phyloP scores from a whole-genome alignment of 208 protist genomes.

The Leishmania major region DNA sequence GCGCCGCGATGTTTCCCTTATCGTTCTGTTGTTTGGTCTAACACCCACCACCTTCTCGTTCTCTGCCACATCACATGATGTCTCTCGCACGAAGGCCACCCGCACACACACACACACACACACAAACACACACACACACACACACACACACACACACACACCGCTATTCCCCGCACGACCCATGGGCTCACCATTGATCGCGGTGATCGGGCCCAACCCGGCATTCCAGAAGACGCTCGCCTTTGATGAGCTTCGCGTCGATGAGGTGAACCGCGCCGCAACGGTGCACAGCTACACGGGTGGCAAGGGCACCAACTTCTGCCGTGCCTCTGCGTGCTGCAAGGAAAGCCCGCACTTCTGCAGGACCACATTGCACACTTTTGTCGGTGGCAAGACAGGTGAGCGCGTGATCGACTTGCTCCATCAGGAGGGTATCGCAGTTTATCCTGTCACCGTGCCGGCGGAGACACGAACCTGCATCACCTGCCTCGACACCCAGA shows the following conservation, averaged over 20 bases:
- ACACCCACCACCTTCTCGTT: neutral
- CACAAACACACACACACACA: too few species aligned
- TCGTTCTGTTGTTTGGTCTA: neutral
- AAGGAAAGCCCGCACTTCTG: slow-evolving; percentile 12
- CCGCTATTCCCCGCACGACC: neutral
- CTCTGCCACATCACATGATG: neutral
- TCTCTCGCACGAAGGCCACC: neutral
- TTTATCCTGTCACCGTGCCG: slow-evolving; percentile 17
- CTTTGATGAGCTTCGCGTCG: slow-evolving; percentile 30
- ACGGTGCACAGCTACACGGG: slow-evolving; percentile 30
- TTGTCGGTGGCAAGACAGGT: slow-evolving; percentile 35
- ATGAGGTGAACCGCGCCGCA: slow-evolving; percentile 37
- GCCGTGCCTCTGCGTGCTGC: slow-evolving; percentile 32
- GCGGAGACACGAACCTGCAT: slow-evolving; percentile 40
- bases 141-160: neutral
- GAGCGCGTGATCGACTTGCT: slow-evolving; percentile 24
- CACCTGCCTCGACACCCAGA: slow-evolving; percentile 31
- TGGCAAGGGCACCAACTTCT: slow-evolving; percentile 52
- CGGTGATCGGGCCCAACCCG: slow-evolving; percentile 40
- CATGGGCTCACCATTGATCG: slow-evolving; percentile 13
- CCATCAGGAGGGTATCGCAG: slow-evolving; percentile 26
- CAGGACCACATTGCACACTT: slow-evolving; percentile 28
- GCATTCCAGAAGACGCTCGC: slow-evolving; percentile 42
- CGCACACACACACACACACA: rapidly evolving
- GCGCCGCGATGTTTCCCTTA: neutral